Percentiles rank a stretch among this genome's conserved stretches.
Evolutionary conservation across 192 early-diverging fungal genomes (phyloP).

Genomic region (Spinellus fusiger): DNA sequence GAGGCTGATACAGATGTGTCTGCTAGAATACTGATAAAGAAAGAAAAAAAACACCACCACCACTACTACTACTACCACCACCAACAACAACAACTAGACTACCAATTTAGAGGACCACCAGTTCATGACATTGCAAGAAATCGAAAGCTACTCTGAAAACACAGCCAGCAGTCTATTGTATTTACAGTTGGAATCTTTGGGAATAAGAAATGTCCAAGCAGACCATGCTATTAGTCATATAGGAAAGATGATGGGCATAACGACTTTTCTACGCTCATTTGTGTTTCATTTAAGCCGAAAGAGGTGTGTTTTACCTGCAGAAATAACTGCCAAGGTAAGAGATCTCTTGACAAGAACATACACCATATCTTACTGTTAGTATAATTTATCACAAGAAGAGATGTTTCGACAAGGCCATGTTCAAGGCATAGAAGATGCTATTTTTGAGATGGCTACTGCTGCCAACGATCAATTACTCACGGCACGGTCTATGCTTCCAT

Average conservation of each 20-base stretch:
- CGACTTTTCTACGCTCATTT: conserved; percentile 65
- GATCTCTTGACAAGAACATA: not conserved
- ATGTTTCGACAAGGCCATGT: conserved; percentile 56
- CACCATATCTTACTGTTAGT: conserved; percentile 30
- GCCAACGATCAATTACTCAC: conserved; percentile 74
- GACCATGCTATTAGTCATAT: conserved; percentile 90
- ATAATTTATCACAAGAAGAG: conserved; percentile 70
- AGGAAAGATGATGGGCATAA: conserved; percentile 84
- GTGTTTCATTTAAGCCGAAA: conserved; percentile 67
- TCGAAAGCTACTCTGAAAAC: conserved; percentile 88
- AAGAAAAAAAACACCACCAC: no score
- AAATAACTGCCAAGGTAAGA: conserved; percentile 71
- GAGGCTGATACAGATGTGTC: not conserved
- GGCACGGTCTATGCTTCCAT: conserved; percentile 54
- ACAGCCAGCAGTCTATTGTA: conserved; percentile 84
- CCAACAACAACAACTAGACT: conserved; percentile 34
- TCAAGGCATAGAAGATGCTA: conserved; percentile 64
- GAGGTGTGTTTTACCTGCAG: conserved; percentile 66
- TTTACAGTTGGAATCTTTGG: conserved; percentile 82
- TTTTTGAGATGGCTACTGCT: conserved; percentile 82
- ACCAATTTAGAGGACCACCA: conserved; percentile 53
- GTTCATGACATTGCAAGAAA: conserved; percentile 64
- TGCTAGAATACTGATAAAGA: not conserved
- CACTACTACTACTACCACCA: not conserved
- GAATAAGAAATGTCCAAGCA: conserved; percentile 70